These are phyloP conservation scores for Lentinula raphanica DNA, from an alignment of 768 basidiomycete species.

Conservation along the genomic window DNA sequence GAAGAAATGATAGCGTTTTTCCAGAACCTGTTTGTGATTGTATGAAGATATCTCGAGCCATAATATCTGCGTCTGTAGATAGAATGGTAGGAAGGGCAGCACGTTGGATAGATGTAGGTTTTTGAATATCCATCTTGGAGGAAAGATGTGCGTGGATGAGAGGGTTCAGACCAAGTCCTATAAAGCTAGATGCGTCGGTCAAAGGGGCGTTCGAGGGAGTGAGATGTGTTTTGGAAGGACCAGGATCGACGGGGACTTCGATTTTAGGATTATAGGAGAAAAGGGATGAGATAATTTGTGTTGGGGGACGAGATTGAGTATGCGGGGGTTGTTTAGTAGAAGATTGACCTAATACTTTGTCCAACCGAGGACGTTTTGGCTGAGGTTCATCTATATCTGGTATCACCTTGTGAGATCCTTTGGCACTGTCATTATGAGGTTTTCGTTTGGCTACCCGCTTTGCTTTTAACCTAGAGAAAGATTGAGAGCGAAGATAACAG, in stretches of 20 bases:
- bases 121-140: constrained; percentile 73
- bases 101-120: constrained; percentile 89
- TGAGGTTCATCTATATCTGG: constrained; percentile 30
- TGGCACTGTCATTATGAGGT: constrained; percentile 30
- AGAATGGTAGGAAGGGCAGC: constrained; percentile 58
- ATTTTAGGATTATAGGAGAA: constrained; percentile 81
- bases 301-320: constrained; percentile 22
- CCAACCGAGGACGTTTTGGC: constrained; percentile 40
- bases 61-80: constrained; percentile 28
- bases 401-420: constrained; percentile 10
- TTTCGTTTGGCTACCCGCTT: constrained; percentile 68
- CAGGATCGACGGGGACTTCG: constrained; percentile 30
- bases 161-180: constrained; percentile 78
- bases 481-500: constrained; percentile 4
- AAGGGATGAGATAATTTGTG: constrained; percentile 81
- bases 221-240: constrained; percentile 20
- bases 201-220: constrained; percentile 83
- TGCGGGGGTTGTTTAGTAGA: constrained; percentile 16
- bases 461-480: constrained; percentile 56
- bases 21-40: constrained; percentile 97
- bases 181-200: constrained; percentile 68
- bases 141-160: constrained; percentile 74
- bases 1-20: constrained; percentile 88
- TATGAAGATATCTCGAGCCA: constrained; percentile 75
- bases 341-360: constrained; percentile 6